Evolutionary conservation across 192 early-diverging fungal genomes (phyloP), one percentile per base, ranked within the genome.

Genomic region (Paraglomus brasilianum): DNA sequence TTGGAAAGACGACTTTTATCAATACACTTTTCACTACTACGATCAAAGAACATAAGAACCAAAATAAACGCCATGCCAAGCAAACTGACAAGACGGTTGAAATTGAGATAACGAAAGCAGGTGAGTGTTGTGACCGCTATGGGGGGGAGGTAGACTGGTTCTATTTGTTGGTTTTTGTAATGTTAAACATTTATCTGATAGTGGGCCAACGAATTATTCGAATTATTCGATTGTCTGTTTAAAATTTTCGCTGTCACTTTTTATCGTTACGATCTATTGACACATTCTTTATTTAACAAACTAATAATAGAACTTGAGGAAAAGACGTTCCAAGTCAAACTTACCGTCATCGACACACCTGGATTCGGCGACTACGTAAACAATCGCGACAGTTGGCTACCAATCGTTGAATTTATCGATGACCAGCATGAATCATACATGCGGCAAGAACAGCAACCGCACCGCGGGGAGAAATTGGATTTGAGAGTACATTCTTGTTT

Each of bases 1-100:
- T 93, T 38, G 97, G 97, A 46, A 99, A 99, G 81, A 95, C 97
- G 13, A 99, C 97, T 17, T 99, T 95, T 79, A 90, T 97, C 87
- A 99, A 99, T 87, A 99, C 97, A 17, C 87, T 99, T 62, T 95
- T 99, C 75, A 92, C 95, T 38, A 95, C 95, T 30, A 82, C 93
- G 50, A 88, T 99, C 77, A 92, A 93, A 61, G 92, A 96, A 66
- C 94, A 93, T 73, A 91, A 94, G 76, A 89, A 89, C 77, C 78
- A 86, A 60, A 81, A 83, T 58, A 77, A 85, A n/a, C 92, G 96
- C 63, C 90, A 88, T 84, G 84, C 91, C 70, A 95, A 97, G 83
- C 90, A 97, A 83, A 77, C 94, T 41, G 94, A 97, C 72, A 86
- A 89, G 73, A 99, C 96, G 46, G 96, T 99, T 56, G 91, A 96